Evolutionary conservation across 306 rosid genomes (phyloP).

Genomic region (Dryas alaskensis): DNA sequence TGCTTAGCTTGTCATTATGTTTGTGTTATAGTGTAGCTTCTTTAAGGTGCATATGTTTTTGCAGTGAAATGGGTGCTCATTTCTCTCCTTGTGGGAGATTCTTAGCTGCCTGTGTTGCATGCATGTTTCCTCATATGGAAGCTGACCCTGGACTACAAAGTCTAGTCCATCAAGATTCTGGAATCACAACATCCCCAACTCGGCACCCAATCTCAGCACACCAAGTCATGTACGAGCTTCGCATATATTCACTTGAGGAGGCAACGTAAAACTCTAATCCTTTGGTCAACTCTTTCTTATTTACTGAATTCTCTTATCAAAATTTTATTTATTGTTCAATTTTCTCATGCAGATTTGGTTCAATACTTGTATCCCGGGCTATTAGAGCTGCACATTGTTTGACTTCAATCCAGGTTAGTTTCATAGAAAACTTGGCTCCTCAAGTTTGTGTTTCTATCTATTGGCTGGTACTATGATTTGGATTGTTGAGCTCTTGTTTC

Average conservation of each 20-base stretch:
- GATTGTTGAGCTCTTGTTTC: neutral
- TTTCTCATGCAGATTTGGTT: constrained; percentile 52
- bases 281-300: constrained; percentile 15
- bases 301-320: neutral
- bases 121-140: constrained; percentile 65
- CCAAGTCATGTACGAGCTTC: constrained; percentile 75
- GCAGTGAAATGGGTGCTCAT: constrained; percentile 99
- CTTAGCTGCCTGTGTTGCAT: constrained; percentile 97
- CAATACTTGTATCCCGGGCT: constrained; percentile 56
- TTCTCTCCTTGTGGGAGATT: constrained; percentile 98
- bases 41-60: constrained; percentile 24
- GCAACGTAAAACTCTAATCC: constrained; percentile 52
- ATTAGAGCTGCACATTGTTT: constrained; percentile 82
- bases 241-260: constrained; percentile 70
- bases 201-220: constrained; percentile 69
- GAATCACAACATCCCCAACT: constrained; percentile 67
- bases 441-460: neutral
- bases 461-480: neutral
- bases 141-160: constrained; percentile 54
- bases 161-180: constrained; percentile 50
- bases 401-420: constrained; percentile 71
- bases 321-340: neutral
- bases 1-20: constrained; percentile 14
- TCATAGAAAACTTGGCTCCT: constrained; percentile 7
- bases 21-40: neutral